Percentiles rank a stretch among this genome's conserved stretches.
Evolutionary conservation across 2,329 filamentous ascomycete species (phyloP).

Genomic region (Aspergillus sergii): DNA sequence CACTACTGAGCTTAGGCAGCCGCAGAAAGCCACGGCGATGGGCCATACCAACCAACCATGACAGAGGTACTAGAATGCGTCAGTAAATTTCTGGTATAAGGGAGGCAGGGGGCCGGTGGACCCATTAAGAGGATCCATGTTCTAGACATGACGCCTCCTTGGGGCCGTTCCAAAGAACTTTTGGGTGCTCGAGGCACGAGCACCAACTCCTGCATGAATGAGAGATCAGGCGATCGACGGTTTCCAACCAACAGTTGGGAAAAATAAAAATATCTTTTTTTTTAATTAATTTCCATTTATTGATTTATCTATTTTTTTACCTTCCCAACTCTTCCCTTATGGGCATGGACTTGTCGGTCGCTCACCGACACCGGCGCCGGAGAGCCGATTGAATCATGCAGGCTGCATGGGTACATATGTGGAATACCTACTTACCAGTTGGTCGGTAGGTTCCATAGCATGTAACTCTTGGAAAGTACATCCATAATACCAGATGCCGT

Average conservation of each 20-base stretch:
- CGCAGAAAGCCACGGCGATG: conserved; percentile 27
- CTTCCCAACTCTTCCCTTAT: neutral
- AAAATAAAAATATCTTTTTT: neutral
- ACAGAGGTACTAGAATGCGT: conserved; percentile 13
- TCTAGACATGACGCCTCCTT: conserved; percentile 22
- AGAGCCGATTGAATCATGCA: conserved; percentile 21
- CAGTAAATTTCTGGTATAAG: conserved; percentile 14
- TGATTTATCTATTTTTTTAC: neutral
- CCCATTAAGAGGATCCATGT: conserved; percentile 20
- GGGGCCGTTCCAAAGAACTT: conserved; percentile 13
- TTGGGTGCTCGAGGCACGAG: conserved; percentile 29
- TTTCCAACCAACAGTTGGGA: conserved; percentile 25
- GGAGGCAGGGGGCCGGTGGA: conserved; percentile 14
- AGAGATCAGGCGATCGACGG: conserved; percentile 33
- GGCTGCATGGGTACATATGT: conserved; percentile 1
- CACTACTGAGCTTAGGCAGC: conserved; percentile 32
- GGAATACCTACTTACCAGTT: neutral
- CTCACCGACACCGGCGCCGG: conserved; percentile 32
- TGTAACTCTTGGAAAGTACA: neutral
- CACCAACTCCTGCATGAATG: conserved; percentile 27
- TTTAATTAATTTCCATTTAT: neutral
- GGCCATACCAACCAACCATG: conserved; percentile 6
- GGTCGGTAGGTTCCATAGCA: neutral
- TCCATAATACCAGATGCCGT: neutral
- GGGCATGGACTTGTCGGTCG: conserved; percentile 3